Evolutionary conservation across 2,329 filamentous ascomycete species (phyloP), one percentile per base, ranked within the genome.

Genomic region (Rugonectria rugulosa): DNA sequence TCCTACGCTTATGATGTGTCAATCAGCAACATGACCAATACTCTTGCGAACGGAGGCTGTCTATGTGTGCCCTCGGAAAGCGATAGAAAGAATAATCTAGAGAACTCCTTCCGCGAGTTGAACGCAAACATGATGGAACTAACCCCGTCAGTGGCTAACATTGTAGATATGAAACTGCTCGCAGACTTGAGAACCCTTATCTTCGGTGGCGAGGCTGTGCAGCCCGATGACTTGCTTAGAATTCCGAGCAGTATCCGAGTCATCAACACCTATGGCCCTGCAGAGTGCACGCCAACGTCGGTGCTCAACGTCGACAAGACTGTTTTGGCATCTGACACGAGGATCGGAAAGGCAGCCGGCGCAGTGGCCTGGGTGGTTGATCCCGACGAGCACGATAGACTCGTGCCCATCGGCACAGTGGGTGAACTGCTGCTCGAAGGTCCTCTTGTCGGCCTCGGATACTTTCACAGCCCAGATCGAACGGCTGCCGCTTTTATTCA

Each of bases 371-470:
- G 71, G 70, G 54, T 75, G 24, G 68, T 68, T 5, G 64, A 72
- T 14, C 58, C 63, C 1, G 46, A 60, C 5, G 53, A 71, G 37
- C 63, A 65, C 38, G 49, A 69, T 37, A 29, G 43, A 3, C 56
- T 73, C 7, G 41, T 65, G 1, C 69, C 69, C 1, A 50, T 72
- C 11, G 72, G 71, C 1, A 64, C 55, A 5, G 54, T 63, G 0
- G 73, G 73, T 7, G 73, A 75, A 46, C 56, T 75, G 6, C 51
- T 72, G 4, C 61, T 78, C 24, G 72, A 72, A 40, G 76, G 76
- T 1, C 77, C 78, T 4, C 73, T 74, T 8, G 69, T 84, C 11
- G 79, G 75, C n/a, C 68, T 75, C 24, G 79, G 79, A 11, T 84
- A 84, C 53, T 67, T 81, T 14, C 77, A 80, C 36, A 74, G 79